phyloP scores from a whole-genome alignment of 768 basidiomycete species.

The Amanita jacksonii region DNA sequence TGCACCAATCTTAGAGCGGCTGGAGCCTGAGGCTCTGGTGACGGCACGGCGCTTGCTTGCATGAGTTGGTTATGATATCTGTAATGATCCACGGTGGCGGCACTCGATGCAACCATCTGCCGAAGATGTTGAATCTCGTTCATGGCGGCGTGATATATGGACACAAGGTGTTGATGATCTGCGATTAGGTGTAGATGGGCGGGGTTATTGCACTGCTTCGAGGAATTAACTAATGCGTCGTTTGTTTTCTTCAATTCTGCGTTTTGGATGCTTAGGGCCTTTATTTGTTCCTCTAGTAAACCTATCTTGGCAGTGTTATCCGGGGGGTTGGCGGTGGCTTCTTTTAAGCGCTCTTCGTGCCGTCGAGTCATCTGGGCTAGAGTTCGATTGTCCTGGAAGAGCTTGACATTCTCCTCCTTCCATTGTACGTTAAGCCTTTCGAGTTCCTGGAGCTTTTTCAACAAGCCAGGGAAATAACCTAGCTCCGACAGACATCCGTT shows the following conservation, averaged over 20 bases:
- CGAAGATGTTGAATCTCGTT: slow-evolving; percentile 15
- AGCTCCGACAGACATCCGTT: slow-evolving; percentile 38
- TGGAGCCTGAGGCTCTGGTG: not conserved
- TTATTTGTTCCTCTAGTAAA: slow-evolving; percentile 17
- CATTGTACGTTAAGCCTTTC: slow-evolving; percentile 22
- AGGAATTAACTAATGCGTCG: slow-evolving; percentile 9
- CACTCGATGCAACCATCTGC: not conserved
- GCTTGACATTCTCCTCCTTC: slow-evolving; percentile 28
- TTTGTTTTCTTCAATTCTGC: slow-evolving; percentile 12
- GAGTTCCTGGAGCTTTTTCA: slow-evolving; percentile 26
- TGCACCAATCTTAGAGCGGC: too few relatives aligned
- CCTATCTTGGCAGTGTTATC: slow-evolving; percentile 15
- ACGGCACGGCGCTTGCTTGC: not conserved
- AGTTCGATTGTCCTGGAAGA: slow-evolving; percentile 29
- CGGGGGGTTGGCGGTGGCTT: slow-evolving; percentile 9
- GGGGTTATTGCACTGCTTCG: not conserved
- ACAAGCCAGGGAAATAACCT: slow-evolving; percentile 35
- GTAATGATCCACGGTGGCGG: not conserved
- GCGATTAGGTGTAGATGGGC: slow-evolving; percentile 14
- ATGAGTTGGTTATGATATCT: not conserved
- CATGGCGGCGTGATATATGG: slow-evolving; percentile 11
- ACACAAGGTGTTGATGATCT: slow-evolving; percentile 12
- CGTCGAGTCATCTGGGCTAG: slow-evolving; percentile 18
- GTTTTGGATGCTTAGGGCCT: slow-evolving; percentile 14
- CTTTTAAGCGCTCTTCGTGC: slow-evolving; percentile 14